Percentiles rank a stretch among this genome's conserved stretches.
Evolutionary conservation across 1,284 basidiomycete genomes (phyloP).

Genomic region (Blastosporella zonata): DNA sequence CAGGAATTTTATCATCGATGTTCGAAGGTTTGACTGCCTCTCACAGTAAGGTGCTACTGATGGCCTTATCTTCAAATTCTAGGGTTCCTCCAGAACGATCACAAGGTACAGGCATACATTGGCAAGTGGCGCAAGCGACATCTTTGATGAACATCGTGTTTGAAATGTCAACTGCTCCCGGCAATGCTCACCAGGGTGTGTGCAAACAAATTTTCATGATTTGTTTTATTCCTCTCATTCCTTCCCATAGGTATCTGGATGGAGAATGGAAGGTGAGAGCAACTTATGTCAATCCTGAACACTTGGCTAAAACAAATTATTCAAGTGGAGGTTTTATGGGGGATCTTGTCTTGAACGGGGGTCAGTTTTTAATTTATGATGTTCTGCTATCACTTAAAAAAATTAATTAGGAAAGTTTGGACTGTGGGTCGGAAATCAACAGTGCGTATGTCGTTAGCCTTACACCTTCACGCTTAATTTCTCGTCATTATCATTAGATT

Average conservation of each 20-base stretch:
- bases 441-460: constrained; percentile 37
- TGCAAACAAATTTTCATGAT: neutral
- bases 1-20: constrained; percentile 48
- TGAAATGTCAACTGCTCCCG: constrained; percentile 54
- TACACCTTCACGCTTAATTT: neutral
- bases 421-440: constrained; percentile 69
- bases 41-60: too few species aligned
- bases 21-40: constrained; percentile 31
- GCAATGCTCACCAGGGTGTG: constrained; percentile 56
- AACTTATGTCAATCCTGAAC: too few species aligned
- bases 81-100: constrained; percentile 48
- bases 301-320: neutral
- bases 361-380: constrained; percentile 18
- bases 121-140: constrained; percentile 80
- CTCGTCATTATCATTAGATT: constrained; percentile 29
- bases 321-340: constrained; percentile 69
- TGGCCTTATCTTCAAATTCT: neutral
- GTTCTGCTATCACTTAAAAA: neutral
- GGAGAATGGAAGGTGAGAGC: constrained; percentile 57
- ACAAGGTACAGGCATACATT: constrained; percentile 63
- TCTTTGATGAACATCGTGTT: constrained; percentile 68
- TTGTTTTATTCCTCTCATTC: neutral
- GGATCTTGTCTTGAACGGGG: constrained; percentile 65
- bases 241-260: constrained; percentile 54
- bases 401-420: constrained; percentile 43